phyloP scores from a whole-genome alignment of 371 early-diverging fungal species.

The Amoeboaphelidium protococcarum region DNA sequence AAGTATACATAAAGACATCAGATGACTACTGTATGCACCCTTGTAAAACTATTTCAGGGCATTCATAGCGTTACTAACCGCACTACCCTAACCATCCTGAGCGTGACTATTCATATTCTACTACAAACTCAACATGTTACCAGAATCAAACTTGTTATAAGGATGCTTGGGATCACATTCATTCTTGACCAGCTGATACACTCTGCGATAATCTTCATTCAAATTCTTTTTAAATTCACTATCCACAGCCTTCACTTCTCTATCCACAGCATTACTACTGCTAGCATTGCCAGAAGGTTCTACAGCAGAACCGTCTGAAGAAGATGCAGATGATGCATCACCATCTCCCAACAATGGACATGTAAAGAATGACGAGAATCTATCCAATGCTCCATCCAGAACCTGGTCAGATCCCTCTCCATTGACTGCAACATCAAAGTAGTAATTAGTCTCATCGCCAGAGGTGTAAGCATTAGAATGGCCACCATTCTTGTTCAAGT shows the following conservation, averaged over 20 bases:
- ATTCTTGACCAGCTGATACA: constrained; percentile 53
- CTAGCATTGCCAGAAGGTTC: constrained; percentile 67
- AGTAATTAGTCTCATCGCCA: constrained; percentile 71
- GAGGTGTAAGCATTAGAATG: constrained; percentile 84
- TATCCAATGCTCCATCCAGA: not conserved
- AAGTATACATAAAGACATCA: constrained; percentile 72
- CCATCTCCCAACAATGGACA: not conserved
- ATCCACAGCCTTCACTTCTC: constrained; percentile 79
- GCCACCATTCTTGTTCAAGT: constrained; percentile 66
- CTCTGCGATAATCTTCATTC: constrained; percentile 58
- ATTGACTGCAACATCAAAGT: constrained; percentile 74
- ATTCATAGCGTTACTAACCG: constrained; percentile 6
- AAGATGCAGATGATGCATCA: not conserved
- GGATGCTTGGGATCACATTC: constrained; percentile 54
- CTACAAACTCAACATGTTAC: constrained; percentile 1
- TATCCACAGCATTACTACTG: constrained; percentile 51
- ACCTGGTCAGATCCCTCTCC: not conserved
- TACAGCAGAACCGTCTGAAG: constrained; percentile 50
- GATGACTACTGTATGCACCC: constrained; percentile 68
- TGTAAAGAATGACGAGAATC: not conserved
- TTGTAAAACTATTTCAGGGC: constrained; percentile 66
- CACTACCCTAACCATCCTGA: not conserved
- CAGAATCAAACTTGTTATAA: constrained; percentile 60
- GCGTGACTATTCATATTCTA: not conserved
- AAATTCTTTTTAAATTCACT: constrained; percentile 77